Percentiles rank a stretch among this genome's conserved stretches.
Conservation (phyloP, 306 rosid species). For the Vachellia pachyceras region DNA sequence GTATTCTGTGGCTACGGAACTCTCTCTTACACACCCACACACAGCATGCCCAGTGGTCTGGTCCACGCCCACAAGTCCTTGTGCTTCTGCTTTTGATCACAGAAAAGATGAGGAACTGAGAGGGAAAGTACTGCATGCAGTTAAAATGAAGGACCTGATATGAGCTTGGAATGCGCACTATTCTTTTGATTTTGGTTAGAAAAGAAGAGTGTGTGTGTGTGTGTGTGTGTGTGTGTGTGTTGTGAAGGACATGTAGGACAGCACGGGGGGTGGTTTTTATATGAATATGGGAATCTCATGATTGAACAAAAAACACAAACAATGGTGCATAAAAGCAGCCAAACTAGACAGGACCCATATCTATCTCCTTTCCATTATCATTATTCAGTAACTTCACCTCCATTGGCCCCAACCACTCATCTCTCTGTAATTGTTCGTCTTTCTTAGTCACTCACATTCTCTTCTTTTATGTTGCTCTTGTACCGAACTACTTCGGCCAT, state of each 20-base stretch:
- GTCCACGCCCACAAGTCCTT: constrained; percentile 11
- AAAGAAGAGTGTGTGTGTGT: background rate
- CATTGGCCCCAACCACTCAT: constrained; percentile 44
- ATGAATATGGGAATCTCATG: constrained; percentile 52
- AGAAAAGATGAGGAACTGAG: background rate
- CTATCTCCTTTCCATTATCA: constrained; percentile 53
- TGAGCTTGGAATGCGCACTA: constrained; percentile 3
- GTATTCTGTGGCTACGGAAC: background rate
- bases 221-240: background rate
- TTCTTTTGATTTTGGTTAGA: background rate
- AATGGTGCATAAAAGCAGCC: constrained; percentile 30
- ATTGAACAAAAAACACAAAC: constrained; percentile 52
- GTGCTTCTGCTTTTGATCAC: constrained; percentile 12
- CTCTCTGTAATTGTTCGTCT: constrained; percentile 29
- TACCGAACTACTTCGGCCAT: constrained; percentile 35
- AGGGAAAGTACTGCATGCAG: background rate
- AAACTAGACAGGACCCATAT: constrained; percentile 45
- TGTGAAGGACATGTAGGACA: constrained; percentile 54
- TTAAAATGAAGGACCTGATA: background rate
- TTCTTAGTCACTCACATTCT: constrained; percentile 24
- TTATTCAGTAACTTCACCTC: constrained; percentile 55
- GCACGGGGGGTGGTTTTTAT: constrained; percentile 31
- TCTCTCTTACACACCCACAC: too few species aligned
- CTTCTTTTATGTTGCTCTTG: constrained; percentile 20
- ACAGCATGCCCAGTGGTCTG: background rate